Percentiles rank a stretch among this genome's conserved stretches.
These are phyloP conservation scores for Mucor circinelloides DNA, from an alignment of 371 early-diverging fungal species.

Conservation along the genomic window DNA sequence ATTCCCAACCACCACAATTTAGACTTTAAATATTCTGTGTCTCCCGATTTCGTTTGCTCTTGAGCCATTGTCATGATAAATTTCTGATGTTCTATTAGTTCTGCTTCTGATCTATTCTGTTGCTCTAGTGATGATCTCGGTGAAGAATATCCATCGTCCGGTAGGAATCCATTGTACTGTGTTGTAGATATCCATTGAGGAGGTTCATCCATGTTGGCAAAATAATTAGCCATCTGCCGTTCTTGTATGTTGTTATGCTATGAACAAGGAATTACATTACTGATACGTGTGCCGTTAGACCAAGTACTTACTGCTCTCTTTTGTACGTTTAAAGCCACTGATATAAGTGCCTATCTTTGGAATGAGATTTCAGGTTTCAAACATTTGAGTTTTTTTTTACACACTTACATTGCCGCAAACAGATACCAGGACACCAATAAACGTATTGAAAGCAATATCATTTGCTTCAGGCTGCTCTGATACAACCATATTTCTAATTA, in stretches of 20 bases:
- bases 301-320: slow-evolving; percentile 61
- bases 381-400: not conserved
- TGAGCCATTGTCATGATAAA: slow-evolving; percentile 49
- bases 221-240: slow-evolving; percentile 45
- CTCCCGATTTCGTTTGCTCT: slow-evolving; percentile 38
- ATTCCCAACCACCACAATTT: slow-evolving; percentile 79
- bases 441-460: slow-evolving; percentile 41
- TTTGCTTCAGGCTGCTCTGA: slow-evolving; percentile 1
- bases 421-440: slow-evolving; percentile 67
- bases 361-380: not conserved
- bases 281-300: not conserved
- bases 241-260: slow-evolving; percentile 56
- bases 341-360: slow-evolving; percentile 58
- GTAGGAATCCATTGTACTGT: slow-evolving; percentile 37
- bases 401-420: slow-evolving; percentile 63
- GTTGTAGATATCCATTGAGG: slow-evolving; percentile 41
- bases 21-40: slow-evolving; percentile 58
- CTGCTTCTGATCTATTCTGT: slow-evolving; percentile 27
- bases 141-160: slow-evolving; percentile 55
- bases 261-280: not conserved
- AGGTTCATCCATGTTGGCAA: slow-evolving; percentile 50
- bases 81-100: slow-evolving; percentile 38
- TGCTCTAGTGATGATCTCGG: slow-evolving; percentile 50
- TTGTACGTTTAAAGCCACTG: slow-evolving; percentile 72
- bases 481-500: not conserved